Conservation (phyloP, 2,329 filamentous ascomycete genomes). For the Colletotrichum navitas region DNA sequence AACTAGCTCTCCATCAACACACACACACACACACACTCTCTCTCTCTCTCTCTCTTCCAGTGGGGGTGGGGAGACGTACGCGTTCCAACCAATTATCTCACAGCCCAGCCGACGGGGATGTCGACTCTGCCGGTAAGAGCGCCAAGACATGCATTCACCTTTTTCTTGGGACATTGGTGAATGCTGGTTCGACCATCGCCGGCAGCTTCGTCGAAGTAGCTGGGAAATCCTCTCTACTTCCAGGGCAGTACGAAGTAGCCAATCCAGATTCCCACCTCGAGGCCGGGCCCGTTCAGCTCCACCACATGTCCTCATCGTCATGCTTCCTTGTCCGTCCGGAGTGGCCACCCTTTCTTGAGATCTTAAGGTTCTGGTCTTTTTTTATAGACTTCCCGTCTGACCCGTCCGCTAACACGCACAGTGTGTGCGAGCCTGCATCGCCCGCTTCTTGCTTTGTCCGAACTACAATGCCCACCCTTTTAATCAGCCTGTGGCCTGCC, state of each 20-base stretch:
- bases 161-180: background rate
- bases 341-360: background rate
- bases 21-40: slow-evolving; percentile 15
- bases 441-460: slow-evolving; percentile 24
- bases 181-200: background rate
- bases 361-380: slow-evolving; percentile 12
- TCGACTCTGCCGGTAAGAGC: background rate
- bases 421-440: slow-evolving; percentile 12
- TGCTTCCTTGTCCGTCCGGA: background rate
- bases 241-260: background rate
- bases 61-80: background rate
- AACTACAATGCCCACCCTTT: slow-evolving; percentile 4
- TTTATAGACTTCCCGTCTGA: slow-evolving; percentile 33
- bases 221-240: background rate
- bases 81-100: slow-evolving; percentile 8
- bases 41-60: too few relatives aligned
- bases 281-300: background rate
- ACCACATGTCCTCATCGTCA: background rate
- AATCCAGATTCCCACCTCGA: background rate
- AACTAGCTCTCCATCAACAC: background rate
- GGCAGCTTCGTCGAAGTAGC: background rate
- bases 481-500: background rate
- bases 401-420: slow-evolving; percentile 1
- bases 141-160: background rate
- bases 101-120: background rate